Conservation (phyloP, 1,139 yeast genomes). For the Sugiyamaella xylanicola region DNA sequence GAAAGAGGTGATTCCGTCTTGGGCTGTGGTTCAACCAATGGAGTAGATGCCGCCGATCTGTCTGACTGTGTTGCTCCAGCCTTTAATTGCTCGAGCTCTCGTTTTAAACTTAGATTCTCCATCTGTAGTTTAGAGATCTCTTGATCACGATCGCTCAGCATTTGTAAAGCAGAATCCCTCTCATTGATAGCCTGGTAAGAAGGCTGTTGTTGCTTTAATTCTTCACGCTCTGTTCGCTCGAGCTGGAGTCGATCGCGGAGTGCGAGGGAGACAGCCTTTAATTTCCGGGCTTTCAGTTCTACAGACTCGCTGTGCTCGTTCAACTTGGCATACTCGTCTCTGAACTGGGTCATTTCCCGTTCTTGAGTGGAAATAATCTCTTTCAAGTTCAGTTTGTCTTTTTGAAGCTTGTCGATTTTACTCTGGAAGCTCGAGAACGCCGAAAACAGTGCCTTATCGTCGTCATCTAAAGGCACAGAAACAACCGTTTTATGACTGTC, state of each 20-base stretch:
- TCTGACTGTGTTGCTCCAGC: background rate
- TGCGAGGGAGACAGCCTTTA: constrained; percentile 27
- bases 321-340: constrained; percentile 21
- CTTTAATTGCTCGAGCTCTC: background rate
- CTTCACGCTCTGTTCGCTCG: constrained; percentile 8
- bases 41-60: background rate
- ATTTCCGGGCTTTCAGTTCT: constrained; percentile 29
- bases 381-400: constrained; percentile 25
- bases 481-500: constrained; percentile 33
- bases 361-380: constrained; percentile 23
- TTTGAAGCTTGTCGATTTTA: constrained; percentile 32
- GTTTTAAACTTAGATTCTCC: constrained; percentile 11
- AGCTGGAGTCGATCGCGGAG: constrained; percentile 25
- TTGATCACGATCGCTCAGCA: constrained; percentile 12
- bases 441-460: constrained; percentile 35
- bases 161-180: constrained; percentile 15
- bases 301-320: constrained; percentile 22
- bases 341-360: constrained; percentile 24
- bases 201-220: constrained; percentile 18
- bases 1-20: too few species aligned
- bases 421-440: constrained; percentile 35
- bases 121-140: constrained; percentile 19
- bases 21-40: background rate
- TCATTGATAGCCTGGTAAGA: constrained; percentile 20
- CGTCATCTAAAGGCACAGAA: constrained; percentile 36